Percentiles rank a stretch among this genome's conserved stretches.
phyloP scores from a whole-genome alignment of 176 grass and related monocot genomes.

The Oryza punctata region DNA sequence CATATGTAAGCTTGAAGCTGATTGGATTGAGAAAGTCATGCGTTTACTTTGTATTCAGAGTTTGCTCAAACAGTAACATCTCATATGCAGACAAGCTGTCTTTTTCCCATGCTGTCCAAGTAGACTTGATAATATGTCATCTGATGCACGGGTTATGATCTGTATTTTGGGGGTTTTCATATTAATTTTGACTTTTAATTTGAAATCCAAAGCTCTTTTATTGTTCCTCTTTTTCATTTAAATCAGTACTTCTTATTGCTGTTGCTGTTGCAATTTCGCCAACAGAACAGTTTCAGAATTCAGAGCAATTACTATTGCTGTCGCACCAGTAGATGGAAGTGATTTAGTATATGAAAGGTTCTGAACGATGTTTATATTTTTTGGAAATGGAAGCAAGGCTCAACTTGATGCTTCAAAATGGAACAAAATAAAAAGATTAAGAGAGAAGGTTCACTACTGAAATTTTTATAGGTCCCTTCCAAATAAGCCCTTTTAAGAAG shows the following conservation, averaged over 20 bases:
- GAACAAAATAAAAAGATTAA: background rate
- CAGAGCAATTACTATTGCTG: background rate
- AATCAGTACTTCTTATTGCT: background rate
- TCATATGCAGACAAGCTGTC: conserved; percentile 14
- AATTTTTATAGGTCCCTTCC: background rate
- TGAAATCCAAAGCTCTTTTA: background rate
- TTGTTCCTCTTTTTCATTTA: conserved; percentile 2
- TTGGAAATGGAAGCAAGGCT: background rate
- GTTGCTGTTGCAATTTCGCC: background rate
- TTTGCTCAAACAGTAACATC: conserved; percentile 29
- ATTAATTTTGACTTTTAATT: background rate
- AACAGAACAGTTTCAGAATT: background rate
- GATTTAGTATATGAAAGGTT: conserved; percentile 15
- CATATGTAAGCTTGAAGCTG: conserved; percentile 17
- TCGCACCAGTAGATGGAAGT: background rate
- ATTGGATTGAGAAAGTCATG: conserved; percentile 17
- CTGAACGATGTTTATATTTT: background rate
- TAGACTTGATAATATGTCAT: conserved; percentile 16
- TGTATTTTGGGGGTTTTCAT: background rate
- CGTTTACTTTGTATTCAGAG: conserved; percentile 32
- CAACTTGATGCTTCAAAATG: background rate
- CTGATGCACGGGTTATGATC: background rate
- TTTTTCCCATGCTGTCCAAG: conserved; percentile 32
- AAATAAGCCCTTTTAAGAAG: conserved; percentile 24
- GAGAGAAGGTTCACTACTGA: background rate